These are phyloP conservation scores for Starmera quercuum DNA, from an alignment of 805 yeast species.

Conservation along the genomic window DNA sequence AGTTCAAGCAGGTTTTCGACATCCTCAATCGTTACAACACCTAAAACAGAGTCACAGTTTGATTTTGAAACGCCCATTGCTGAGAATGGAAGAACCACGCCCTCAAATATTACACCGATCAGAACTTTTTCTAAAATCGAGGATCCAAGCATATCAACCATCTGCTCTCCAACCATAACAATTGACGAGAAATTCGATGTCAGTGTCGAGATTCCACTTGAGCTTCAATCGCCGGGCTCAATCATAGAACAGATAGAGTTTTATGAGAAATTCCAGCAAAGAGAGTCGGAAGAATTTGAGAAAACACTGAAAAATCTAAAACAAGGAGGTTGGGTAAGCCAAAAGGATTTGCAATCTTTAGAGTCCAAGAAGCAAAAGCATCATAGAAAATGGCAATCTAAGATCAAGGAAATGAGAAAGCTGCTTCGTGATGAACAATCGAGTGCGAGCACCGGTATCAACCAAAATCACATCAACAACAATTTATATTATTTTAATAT, in stretches of 20 bases:
- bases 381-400: conserved; percentile 17
- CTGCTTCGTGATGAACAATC: background rate
- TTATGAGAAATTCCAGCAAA: conserved; percentile 11
- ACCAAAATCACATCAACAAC: background rate
- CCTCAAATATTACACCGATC: background rate
- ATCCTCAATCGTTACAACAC: background rate
- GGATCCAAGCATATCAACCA: background rate
- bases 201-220: conserved; percentile 11
- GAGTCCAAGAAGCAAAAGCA: conserved; percentile 13
- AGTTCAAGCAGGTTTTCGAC: background rate
- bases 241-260: conserved; percentile 11
- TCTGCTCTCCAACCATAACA: conserved; percentile 16
- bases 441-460: no score
- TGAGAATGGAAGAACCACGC: background rate
- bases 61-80: conserved; percentile 1
- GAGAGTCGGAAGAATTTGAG: conserved; percentile 13
- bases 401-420: conserved; percentile 8
- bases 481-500: background rate
- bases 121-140: background rate
- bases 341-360: conserved; percentile 9
- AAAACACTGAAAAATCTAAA: conserved; percentile 10
- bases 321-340: conserved; percentile 20
- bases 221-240: conserved; percentile 7
- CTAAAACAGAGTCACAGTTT: background rate
- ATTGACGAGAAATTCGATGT: conserved; percentile 18